Evolutionary conservation across 306 rosid species (phyloP).

Genomic region (Lagenaria siceraria): DNA sequence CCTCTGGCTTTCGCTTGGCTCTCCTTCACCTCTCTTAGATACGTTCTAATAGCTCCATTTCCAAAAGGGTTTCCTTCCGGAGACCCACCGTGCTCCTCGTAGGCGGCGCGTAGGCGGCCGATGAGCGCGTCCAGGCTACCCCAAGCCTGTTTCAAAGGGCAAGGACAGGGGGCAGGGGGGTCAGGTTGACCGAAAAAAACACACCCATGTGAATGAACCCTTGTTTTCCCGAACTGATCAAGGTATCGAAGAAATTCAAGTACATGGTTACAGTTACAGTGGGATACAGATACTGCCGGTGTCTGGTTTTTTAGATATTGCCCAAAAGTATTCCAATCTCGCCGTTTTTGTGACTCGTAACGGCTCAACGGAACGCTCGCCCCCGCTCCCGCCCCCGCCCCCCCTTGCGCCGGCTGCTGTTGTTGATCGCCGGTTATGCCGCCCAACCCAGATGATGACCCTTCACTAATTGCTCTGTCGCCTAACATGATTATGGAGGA

Average conservation of each 20-base stretch:
- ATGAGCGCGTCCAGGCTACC: constrained; percentile 88
- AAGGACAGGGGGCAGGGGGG: constrained; percentile 83
- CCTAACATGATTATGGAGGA: constrained; percentile 31
- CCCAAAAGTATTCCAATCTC: constrained; percentile 91
- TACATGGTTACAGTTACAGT: constrained; percentile 75
- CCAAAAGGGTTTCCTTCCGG: constrained; percentile 74
- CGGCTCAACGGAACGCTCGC: constrained; percentile 40
- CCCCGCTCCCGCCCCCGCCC: too few relatives aligned
- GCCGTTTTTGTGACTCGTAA: constrained; percentile 70
- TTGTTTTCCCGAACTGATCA: constrained; percentile 87
- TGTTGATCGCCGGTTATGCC: constrained; percentile 13
- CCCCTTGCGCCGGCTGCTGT: background rate
- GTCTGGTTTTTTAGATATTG: constrained; percentile 65
- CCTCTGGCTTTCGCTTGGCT: constrained; percentile 83
- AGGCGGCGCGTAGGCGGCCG: constrained; percentile 80
- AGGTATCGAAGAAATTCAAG: constrained; percentile 78
- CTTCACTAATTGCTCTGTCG: constrained; percentile 30
- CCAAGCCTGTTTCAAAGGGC: constrained; percentile 89
- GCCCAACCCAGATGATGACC: constrained; percentile 15
- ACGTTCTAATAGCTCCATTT: constrained; percentile 63
- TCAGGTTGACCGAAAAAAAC: constrained; percentile 85
- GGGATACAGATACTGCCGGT: constrained; percentile 50
- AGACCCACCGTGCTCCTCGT: constrained; percentile 76
- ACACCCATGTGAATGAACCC: constrained; percentile 76
- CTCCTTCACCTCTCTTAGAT: constrained; percentile 77